Evolutionary conservation across 805 yeast species (phyloP).

Genomic region (Kluyveromyces nonfermentans): DNA sequence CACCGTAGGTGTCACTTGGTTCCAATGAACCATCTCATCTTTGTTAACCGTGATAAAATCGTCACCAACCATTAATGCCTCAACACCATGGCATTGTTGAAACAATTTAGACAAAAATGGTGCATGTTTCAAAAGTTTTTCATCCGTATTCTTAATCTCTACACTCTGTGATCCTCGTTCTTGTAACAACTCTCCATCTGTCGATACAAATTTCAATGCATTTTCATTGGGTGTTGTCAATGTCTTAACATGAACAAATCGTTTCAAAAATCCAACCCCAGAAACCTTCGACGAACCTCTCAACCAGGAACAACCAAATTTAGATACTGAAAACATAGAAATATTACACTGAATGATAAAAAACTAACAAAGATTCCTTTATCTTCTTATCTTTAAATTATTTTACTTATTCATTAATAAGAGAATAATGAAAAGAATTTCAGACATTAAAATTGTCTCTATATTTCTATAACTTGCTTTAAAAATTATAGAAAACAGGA

Average conservation of each 20-base stretch:
- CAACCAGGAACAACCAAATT: neutral
- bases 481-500: neutral
- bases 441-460: neutral
- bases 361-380: neutral
- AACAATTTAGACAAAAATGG: constrained; percentile 56
- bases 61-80: constrained; percentile 63
- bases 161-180: constrained; percentile 25
- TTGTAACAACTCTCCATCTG: constrained; percentile 28
- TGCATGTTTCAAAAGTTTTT: constrained; percentile 34
- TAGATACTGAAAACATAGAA: neutral
- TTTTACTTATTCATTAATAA: too few species aligned
- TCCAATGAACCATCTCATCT: constrained; percentile 59
- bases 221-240: constrained; percentile 65
- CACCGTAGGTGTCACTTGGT: constrained; percentile 57
- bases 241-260: constrained; percentile 31
- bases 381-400: too few species aligned
- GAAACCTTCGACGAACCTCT: neutral
- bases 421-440: neutral
- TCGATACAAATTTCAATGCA: constrained; percentile 54
- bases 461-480: too few species aligned
- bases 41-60: constrained; percentile 67
- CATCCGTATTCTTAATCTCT: constrained; percentile 27
- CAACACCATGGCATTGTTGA: constrained; percentile 41
- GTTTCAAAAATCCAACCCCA: constrained; percentile 1
- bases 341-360: neutral